phyloP scores from a whole-genome alignment of 2,329 filamentous ascomycete species.

The Xylariomycetidae sp. region DNA sequence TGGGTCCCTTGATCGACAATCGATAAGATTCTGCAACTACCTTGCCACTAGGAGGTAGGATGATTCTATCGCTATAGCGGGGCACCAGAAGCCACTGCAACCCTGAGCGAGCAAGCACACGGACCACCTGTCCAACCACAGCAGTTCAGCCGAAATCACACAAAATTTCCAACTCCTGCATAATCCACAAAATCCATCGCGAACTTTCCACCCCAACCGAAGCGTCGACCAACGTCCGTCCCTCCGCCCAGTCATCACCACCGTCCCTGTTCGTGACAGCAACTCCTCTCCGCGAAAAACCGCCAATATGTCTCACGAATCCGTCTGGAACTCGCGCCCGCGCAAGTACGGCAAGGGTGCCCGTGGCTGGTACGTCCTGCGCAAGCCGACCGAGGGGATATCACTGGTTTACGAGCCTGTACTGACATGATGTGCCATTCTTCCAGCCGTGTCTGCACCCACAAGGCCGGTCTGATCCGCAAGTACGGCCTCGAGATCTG shows the following conservation, averaged over 20 bases:
- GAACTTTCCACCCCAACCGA: slow-evolving; percentile 21
- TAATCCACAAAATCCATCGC: slow-evolving; percentile 14
- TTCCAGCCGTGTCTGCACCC: slow-evolving; percentile 66
- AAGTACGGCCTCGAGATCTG: slow-evolving; percentile 96
- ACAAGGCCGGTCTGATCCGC: slow-evolving; percentile 98
- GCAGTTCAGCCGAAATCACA: slow-evolving; percentile 11
- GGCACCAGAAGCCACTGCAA: slow-evolving; percentile 10
- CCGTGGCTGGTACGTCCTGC: slow-evolving; percentile 71
- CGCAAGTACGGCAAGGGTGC: slow-evolving; percentile 96
- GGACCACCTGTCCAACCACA: background rate
- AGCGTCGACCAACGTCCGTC: slow-evolving; percentile 1
- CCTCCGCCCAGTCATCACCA: background rate
- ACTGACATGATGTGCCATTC: slow-evolving; percentile 8
- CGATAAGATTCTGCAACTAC: no score
- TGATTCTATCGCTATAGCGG: no score
- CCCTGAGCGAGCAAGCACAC: slow-evolving; percentile 9
- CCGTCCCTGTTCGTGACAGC: slow-evolving; percentile 1
- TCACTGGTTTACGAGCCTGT: no score
- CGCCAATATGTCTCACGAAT: slow-evolving; percentile 67
- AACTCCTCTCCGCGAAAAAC: background rate
- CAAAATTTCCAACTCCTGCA: slow-evolving; percentile 16
- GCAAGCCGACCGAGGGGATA: slow-evolving; percentile 2
- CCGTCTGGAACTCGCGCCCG: slow-evolving; percentile 98
- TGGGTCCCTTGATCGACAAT: no score
- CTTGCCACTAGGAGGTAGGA: no score